Base-by-base conservation (phyloP, 73 alveolate genomes). In the Paramecium sexaurelia region DNA sequence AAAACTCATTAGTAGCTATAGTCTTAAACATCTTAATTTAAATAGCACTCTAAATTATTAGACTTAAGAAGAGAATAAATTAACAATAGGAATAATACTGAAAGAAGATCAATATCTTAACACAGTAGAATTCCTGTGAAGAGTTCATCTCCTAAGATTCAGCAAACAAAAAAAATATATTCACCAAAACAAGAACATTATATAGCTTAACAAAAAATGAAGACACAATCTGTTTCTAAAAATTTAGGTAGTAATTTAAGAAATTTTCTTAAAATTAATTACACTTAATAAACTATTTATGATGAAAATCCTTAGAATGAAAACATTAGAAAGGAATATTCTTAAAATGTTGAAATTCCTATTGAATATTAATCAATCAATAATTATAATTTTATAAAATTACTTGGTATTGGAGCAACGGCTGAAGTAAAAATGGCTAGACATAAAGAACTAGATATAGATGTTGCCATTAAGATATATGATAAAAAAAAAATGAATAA, bases 391-490 rank as follows among this genome's bases (percentile, higher is more conserved):
- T 29, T 87, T 39, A 13, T 37, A 8, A 91, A 91, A 57, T 19
- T 57, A 24, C 40, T 61, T 2, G 95, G 95, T 19, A 66, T 26
- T 26, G 95, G 95, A 22, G 86, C 93, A 24, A 78, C 82, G 17
- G 93, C 93, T 56, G 82, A 35, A 35, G 95, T 92, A 7, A 69
- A 78, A 32, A 39, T 75, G 55, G 95, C 93, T 1, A 37, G 43
- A 1, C 93, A 85, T 32, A 57, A 68, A 27, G 83, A 51, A 15
- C 37, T 91, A 39, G 85, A 71, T 8, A 43, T 71, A 24, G 36
- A 85, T 17, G 95, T 92, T 55, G 95, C 93, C 3, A 78, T 92
- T 51, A 92, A 92, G 85, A 61, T 71, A 36, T 92, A 92, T 92
- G 95, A 92, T 27, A 92, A 92, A 61, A 66, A 47, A 56, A 92